These are phyloP conservation scores for Picea sitchensis DNA, from an alignment of 75 land plant genomes.

Conservation along the genomic window DNA sequence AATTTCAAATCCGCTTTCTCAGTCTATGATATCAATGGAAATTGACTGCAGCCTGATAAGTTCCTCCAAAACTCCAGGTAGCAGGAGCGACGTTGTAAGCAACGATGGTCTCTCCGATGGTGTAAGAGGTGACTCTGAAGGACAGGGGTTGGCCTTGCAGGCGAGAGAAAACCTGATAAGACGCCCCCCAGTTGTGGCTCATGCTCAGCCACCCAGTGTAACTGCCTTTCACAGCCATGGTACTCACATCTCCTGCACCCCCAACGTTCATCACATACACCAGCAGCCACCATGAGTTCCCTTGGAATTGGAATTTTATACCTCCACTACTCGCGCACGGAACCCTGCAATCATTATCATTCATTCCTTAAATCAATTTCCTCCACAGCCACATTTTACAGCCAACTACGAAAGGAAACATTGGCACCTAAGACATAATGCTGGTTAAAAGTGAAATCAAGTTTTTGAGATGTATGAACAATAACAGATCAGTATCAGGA, in stretches of 20 bases:
- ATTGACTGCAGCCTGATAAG: conserved; percentile 34
- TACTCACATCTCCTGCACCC: conserved; percentile 36
- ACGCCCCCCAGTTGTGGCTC: conserved; percentile 46
- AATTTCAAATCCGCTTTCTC: too few species aligned
- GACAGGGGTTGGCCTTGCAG: conserved; percentile 52
- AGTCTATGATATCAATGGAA: conserved; percentile 12
- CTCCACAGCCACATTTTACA: neutral
- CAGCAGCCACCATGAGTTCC: conserved; percentile 47
- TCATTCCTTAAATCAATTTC: too few species aligned
- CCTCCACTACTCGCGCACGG: conserved; percentile 40
- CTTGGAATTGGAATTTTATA: conserved; percentile 38
- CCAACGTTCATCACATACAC: conserved; percentile 58
- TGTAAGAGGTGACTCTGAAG: conserved; percentile 38
- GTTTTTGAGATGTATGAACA: neutral
- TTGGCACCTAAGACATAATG: neutral
- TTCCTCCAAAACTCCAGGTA: conserved; percentile 32
- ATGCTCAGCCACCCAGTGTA: conserved; percentile 42
- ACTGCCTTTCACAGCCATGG: conserved; percentile 49
- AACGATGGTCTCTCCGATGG: conserved; percentile 24
- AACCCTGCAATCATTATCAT: conserved; percentile 21
- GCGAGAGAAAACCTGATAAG: conserved; percentile 38
- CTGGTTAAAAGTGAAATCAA: neutral
- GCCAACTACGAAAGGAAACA: neutral
- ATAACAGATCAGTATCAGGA: neutral
- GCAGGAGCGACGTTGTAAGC: conserved; percentile 46